phyloP scores from a whole-genome alignment of 441 rosid species.

The Croton laevigatus region DNA sequence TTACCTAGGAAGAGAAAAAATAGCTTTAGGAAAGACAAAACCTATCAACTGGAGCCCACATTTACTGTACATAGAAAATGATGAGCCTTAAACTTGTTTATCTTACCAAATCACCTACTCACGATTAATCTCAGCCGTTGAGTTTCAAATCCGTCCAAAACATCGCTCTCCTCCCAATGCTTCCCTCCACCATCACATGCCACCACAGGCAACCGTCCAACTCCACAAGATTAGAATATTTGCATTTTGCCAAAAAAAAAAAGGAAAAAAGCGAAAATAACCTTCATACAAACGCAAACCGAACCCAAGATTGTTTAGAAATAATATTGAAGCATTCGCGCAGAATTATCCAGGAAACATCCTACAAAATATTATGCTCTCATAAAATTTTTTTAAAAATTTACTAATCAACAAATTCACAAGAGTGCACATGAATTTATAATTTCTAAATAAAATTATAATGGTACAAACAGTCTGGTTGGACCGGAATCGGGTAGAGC shows the following conservation, averaged over 20 bases:
- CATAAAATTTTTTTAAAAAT: no score
- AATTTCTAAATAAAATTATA: neutral
- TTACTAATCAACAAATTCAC: no score
- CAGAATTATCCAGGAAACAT: no score
- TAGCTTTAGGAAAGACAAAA: neutral
- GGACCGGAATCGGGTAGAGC: slow-evolving; percentile 5
- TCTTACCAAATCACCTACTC: slow-evolving; percentile 15
- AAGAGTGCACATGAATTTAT: no score
- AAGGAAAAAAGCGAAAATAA: no score
- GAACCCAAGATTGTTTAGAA: neutral
- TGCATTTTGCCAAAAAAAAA: neutral
- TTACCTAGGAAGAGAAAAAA: neutral
- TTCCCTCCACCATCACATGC: slow-evolving; percentile 15
- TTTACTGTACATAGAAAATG: neutral
- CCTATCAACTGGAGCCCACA: neutral
- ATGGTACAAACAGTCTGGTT: neutral
- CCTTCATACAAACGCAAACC: no score
- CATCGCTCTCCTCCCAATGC: slow-evolving; percentile 1
- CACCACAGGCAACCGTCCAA: slow-evolving; percentile 22
- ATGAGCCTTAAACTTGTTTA: neutral
- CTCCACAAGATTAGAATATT: neutral
- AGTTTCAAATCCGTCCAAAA: slow-evolving; percentile 14
- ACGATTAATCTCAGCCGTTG: slow-evolving; percentile 25
- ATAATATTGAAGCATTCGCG: no score
- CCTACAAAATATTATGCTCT: no score